Percentiles rank a stretch among this genome's conserved stretches.
Evolutionary conservation across 352 stramenopile genomes (phyloP).

Genomic region (Phytophthora uliginosa): DNA sequence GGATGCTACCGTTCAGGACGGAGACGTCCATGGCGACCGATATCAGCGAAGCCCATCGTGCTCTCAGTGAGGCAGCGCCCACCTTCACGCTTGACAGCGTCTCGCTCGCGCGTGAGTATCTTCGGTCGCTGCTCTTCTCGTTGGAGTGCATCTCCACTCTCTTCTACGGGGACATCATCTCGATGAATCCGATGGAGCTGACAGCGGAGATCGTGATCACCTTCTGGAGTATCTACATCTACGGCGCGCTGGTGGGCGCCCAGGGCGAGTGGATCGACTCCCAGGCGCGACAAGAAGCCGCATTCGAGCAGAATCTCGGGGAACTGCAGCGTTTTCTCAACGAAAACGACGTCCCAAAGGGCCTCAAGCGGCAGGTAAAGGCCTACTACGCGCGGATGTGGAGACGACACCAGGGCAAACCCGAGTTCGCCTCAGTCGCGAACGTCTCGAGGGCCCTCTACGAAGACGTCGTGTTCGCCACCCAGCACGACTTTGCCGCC

Average conservation of each 20-base stretch:
- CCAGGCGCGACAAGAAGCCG: slow-evolving; percentile 49
- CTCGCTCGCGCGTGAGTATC: slow-evolving; percentile 59
- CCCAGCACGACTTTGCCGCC: slow-evolving; percentile 53
- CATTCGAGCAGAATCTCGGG: slow-evolving; percentile 69
- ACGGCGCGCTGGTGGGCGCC: slow-evolving; percentile 31
- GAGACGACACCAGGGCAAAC: slow-evolving; percentile 52
- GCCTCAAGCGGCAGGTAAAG: slow-evolving; percentile 72
- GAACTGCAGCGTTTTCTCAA: slow-evolving; percentile 73
- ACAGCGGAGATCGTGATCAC: slow-evolving; percentile 64
- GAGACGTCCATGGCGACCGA: background rate
- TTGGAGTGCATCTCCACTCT: slow-evolving; percentile 72
- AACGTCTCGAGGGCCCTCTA: slow-evolving; percentile 60
- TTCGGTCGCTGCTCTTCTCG: slow-evolving; percentile 69
- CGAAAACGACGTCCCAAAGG: slow-evolving; percentile 69
- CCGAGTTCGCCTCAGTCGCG: slow-evolving; percentile 57
- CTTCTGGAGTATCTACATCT: slow-evolving; percentile 72
- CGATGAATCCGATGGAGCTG: slow-evolving; percentile 70
- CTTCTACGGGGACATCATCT: slow-evolving; percentile 46
- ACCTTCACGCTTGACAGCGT: slow-evolving; percentile 38
- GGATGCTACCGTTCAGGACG: slow-evolving; percentile 45
- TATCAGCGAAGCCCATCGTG: slow-evolving; percentile 11
- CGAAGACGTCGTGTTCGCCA: slow-evolving; percentile 67
- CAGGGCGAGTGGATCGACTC: slow-evolving; percentile 64
- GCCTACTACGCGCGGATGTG: slow-evolving; percentile 76
- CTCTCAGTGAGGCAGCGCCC: background rate